Percentiles rank a stretch among this genome's conserved stretches.
Evolutionary conservation across 495 filamentous ascomycete species (phyloP).

Genomic region (Penicilliopsis zonata): DNA sequence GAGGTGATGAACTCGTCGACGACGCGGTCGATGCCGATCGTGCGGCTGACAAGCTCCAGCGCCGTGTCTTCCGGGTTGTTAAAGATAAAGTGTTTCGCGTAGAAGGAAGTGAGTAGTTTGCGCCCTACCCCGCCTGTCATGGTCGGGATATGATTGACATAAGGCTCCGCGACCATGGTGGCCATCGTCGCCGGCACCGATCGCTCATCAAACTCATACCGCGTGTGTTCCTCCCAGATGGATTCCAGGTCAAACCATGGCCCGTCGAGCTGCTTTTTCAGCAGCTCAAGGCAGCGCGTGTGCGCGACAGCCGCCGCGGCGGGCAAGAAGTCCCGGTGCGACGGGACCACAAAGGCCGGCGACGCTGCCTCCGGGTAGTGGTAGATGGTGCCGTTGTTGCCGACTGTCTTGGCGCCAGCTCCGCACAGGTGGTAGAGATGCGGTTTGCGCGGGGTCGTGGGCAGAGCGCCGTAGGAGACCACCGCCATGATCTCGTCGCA

Average conservation of each 20-base stretch:
- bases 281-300: constrained; percentile 19
- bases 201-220: constrained; percentile 24
- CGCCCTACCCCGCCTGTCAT: constrained; percentile 65
- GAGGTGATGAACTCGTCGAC: constrained; percentile 45
- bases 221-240: constrained; percentile 46
- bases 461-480: too few species aligned
- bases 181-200: constrained; percentile 35
- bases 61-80: constrained; percentile 51
- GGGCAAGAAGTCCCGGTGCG: constrained; percentile 16
- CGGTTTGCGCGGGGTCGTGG: too few species aligned
- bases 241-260: constrained; percentile 46
- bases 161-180: constrained; percentile 46
- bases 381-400: constrained; percentile 7
- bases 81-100: constrained; percentile 62
- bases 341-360: constrained; percentile 19
- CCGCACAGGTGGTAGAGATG: too few species aligned
- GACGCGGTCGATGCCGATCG: constrained; percentile 44
- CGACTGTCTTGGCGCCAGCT: too few species aligned
- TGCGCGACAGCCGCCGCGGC: constrained; percentile 20
- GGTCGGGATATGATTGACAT: constrained; percentile 47
- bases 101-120: constrained; percentile 51
- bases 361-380: constrained; percentile 14
- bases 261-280: constrained; percentile 20
- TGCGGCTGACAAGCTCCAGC: constrained; percentile 61
- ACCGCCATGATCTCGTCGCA: too few species aligned